Base-by-base conservation (phyloP, 139 green algal genomes). In the Chlamydomonas schloesseri region DNA sequence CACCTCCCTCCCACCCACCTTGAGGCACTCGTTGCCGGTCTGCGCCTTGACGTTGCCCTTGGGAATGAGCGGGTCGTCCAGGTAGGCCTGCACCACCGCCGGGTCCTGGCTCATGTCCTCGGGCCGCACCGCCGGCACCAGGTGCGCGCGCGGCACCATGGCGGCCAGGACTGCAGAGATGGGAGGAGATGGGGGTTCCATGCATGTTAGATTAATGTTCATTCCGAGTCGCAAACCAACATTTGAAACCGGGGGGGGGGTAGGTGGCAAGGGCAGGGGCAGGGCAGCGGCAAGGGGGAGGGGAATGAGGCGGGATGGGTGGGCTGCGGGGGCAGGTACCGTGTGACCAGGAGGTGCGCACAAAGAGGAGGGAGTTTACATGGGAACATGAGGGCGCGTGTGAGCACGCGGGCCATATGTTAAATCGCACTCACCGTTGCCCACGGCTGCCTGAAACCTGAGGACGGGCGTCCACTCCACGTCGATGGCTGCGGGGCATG, bases 391-490 rank as follows among this genome's bases (percentile, higher is more conserved):
- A 14, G 11, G 14, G 50, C 11, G 50, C 50, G 11, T 11, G 11
- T 21, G 50, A 14, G 50, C 50, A 21, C 11, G 11, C 50, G 50
- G 11, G 50, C 11, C 11, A 14, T 11, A 14, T 21, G 50, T 11
- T 14, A 11, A 11, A 57, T 11, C 50, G 42, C 6, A 50, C 55
- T 26, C 55, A 26, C 55, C 18, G 55, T 64, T 64, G 5, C 55
- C 55, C 6, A 64, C 20, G 2, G 62, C 14, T 2, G 15, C 65
- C 42, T 72, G 60, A 14, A 29, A 84, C 78, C 47, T 23, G 21
- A 84, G 31, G 23, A 84, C 18, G 21, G 53, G 34, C 8, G 24
- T 96, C 95, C 94, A 97, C 76, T 96, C 94, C 36, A 97, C 92
- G 29, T 96, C 93, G 21, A 97, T 90, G 24, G 93, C 89, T n/a